Evolutionary conservation across 768 basidiomycete species (phyloP).

Genomic region (Russula earlei): DNA sequence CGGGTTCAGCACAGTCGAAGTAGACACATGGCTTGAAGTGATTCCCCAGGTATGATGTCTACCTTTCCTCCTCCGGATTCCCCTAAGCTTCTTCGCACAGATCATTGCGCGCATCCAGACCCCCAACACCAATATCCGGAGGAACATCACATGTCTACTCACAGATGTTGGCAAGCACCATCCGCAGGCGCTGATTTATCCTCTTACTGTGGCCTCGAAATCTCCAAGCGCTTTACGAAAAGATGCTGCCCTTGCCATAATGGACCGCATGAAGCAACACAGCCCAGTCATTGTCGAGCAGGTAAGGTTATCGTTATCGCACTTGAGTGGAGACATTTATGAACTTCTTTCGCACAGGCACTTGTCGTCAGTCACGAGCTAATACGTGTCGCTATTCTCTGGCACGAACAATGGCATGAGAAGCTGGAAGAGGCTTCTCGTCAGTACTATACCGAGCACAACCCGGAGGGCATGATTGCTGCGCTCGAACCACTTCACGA

Average conservation of each 20-base stretch:
- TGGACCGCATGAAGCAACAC: conserved; percentile 91
- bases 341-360: conserved; percentile 40
- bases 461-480: conserved; percentile 94
- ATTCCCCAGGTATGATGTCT: conserved; percentile 73
- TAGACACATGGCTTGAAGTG: conserved; percentile 98
- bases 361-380: conserved; percentile 86
- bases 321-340: neutral
- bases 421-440: conserved; percentile 96
- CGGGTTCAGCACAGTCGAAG: conserved; percentile 82
- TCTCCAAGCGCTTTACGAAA: conserved; percentile 79
- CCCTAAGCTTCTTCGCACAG: conserved; percentile 32
- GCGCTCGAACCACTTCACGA: conserved; percentile 89
- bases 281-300: conserved; percentile 82
- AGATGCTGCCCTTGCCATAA: conserved; percentile 76
- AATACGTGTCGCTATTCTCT: conserved; percentile 93
- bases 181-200: conserved; percentile 94
- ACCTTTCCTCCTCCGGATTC: neutral
- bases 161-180: conserved; percentile 93
- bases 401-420: conserved; percentile 99
- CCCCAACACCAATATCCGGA: conserved; percentile 74
- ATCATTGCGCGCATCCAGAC: conserved; percentile 99
- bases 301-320: conserved; percentile 36
- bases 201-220: conserved; percentile 92
- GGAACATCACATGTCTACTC: conserved; percentile 81
- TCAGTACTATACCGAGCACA: conserved; percentile 92